Percentiles rank a stretch among this genome's conserved stretches.
phyloP scores from a whole-genome alignment of 176 grass and related monocot genomes.

The Cocos nucifera region DNA sequence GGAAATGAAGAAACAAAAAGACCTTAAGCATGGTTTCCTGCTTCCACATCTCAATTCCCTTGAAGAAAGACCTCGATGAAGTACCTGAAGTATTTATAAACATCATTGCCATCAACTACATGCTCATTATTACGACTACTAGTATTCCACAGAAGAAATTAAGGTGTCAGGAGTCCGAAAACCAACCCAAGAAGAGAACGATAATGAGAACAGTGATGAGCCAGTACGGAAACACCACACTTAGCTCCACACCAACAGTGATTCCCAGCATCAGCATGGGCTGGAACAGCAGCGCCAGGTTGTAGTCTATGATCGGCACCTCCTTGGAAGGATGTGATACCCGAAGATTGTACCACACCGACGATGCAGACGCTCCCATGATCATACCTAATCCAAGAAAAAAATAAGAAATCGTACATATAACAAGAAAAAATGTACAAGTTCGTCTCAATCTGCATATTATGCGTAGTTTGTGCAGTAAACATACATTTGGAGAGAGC shows the following conservation, averaged over 20 bases:
- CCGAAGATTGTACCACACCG: slow-evolving; percentile 97
- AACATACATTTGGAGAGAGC: slow-evolving; percentile 93
- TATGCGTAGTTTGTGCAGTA: too few species aligned
- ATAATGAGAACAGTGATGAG: slow-evolving; percentile 97
- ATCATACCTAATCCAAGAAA: slow-evolving; percentile 63
- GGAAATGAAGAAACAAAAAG: background rate
- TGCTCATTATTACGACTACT: too few species aligned
- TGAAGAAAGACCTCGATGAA: slow-evolving; percentile 91
- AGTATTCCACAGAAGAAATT: too few species aligned
- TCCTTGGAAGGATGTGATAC: slow-evolving; percentile 86
- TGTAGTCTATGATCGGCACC: slow-evolving; percentile 85
- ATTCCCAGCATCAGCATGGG: slow-evolving; percentile 98
- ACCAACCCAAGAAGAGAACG: slow-evolving; percentile 76
- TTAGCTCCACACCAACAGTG: slow-evolving; percentile 92
- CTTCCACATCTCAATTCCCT: slow-evolving; percentile 84
- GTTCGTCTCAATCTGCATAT: too few species aligned
- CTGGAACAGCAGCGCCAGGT: slow-evolving; percentile 86
- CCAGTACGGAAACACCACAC: slow-evolving; percentile 93
- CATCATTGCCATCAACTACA: too few species aligned
- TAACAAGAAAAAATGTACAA: background rate
- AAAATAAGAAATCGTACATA: background rate
- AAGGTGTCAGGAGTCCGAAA: too few species aligned
- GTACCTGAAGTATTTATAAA: slow-evolving; percentile 35
- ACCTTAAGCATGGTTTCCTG: slow-evolving; percentile 84
- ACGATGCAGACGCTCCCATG: slow-evolving; percentile 87